phyloP scores from a whole-genome alignment of 1,284 basidiomycete species.

The Cystobasidium sp. region DNA sequence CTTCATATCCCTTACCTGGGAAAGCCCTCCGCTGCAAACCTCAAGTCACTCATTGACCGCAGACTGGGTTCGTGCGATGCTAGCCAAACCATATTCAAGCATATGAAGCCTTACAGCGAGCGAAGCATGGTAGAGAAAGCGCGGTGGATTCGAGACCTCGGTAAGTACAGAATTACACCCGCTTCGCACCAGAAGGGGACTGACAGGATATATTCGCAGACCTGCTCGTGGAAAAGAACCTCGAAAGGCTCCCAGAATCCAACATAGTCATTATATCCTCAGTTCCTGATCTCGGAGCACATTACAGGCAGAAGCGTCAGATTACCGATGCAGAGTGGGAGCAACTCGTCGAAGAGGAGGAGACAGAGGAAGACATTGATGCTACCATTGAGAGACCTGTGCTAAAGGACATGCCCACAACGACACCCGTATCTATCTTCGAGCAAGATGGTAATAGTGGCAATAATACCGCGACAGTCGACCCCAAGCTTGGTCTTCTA shows the following conservation, averaged over 20 bases:
- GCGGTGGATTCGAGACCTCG: slow-evolving; percentile 31
- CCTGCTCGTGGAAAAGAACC: slow-evolving; percentile 15
- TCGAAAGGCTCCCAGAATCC: slow-evolving; percentile 21
- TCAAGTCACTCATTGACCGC: slow-evolving; percentile 33
- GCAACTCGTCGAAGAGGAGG: slow-evolving; percentile 1
- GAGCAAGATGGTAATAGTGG: slow-evolving; percentile 17
- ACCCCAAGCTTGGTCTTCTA: slow-evolving; percentile 28
- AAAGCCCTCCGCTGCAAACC: slow-evolving; percentile 27
- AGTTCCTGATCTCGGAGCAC: slow-evolving; percentile 31
- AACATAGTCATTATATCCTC: slow-evolving; percentile 34
- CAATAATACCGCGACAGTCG: slow-evolving; percentile 18
- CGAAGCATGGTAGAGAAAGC: slow-evolving; percentile 11
- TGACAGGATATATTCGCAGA: background rate
- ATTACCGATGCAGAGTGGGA: slow-evolving; percentile 41
- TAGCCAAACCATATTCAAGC: slow-evolving; percentile 14
- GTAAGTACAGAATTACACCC: slow-evolving; percentile 3
- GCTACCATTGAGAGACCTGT: background rate
- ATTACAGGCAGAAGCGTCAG: slow-evolving; percentile 39
- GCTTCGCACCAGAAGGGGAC: background rate
- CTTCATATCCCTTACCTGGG: slow-evolving; percentile 33
- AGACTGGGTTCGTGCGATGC: slow-evolving; percentile 27
- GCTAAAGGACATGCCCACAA: background rate
- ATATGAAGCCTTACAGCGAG: slow-evolving; percentile 7
- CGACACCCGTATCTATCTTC: slow-evolving; percentile 13
- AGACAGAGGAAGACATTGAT: background rate